Evolutionary conservation across 23 red algal genomes (phyloP).

Genomic region (Gracilariopsis chorda): DNA sequence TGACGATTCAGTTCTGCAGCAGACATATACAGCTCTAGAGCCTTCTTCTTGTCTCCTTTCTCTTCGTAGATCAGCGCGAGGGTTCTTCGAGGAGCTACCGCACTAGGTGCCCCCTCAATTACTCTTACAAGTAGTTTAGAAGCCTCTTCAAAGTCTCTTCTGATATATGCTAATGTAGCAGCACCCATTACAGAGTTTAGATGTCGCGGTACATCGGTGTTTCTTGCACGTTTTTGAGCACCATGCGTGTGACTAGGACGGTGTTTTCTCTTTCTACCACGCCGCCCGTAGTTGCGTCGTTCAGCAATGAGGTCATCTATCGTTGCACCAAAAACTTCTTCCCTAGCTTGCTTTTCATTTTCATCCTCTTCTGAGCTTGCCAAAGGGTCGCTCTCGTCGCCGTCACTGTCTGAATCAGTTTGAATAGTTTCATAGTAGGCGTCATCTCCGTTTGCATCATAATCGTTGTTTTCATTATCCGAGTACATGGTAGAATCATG

Average conservation of each 20-base stretch:
- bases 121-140: constrained; percentile 42
- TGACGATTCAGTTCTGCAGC: constrained; percentile 79
- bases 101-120: constrained; percentile 77
- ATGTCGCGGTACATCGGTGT: constrained; percentile 60
- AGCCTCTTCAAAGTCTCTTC: constrained; percentile 63
- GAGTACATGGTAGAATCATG: neutral
- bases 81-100: constrained; percentile 77
- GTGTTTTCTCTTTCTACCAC: constrained; percentile 7
- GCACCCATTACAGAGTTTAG: constrained; percentile 76
- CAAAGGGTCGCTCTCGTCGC: constrained; percentile 59
- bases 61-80: constrained; percentile 76
- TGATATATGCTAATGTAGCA: constrained; percentile 70
- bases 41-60: constrained; percentile 56
- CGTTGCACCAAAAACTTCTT: constrained; percentile 60
- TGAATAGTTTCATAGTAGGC: neutral
- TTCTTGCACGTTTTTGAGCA: constrained; percentile 13
- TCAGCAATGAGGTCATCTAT: constrained; percentile 67
- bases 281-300: neutral
- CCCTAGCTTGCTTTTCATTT: neutral
- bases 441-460: neutral
- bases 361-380: constrained; percentile 21
- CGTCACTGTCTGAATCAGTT: neutral
- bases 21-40: constrained; percentile 75
- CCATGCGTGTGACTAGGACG: neutral
- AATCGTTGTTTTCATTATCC: neutral